These are phyloP conservation scores for Schizochytrium sp. DNA, from an alignment of 108 stramenopile species.

Conservation along the genomic window DNA sequence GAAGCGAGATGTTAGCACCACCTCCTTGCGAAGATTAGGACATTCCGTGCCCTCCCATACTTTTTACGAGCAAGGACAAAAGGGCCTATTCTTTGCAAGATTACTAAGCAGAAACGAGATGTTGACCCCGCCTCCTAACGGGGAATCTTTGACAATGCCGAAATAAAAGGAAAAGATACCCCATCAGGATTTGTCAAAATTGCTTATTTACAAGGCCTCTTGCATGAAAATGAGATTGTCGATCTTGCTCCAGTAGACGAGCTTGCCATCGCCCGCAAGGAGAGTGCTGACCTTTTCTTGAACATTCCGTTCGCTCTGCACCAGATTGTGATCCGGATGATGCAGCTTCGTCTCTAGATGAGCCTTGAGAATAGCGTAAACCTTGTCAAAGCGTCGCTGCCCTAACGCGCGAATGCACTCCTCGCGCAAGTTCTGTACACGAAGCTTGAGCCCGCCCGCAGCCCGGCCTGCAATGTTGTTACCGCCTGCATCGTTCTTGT, in stretches of 20 bases:
- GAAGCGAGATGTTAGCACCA: too few species aligned
- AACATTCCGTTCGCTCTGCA: not conserved
- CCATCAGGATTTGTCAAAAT: too few species aligned
- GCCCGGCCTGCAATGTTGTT: not conserved
- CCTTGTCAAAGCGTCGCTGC: not conserved
- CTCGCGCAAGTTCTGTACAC: not conserved
- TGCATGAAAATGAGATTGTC: constrained; percentile 35
- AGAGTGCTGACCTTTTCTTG: not conserved
- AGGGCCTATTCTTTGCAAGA: too few species aligned
- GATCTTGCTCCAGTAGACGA: constrained; percentile 17
- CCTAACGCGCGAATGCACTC: not conserved
- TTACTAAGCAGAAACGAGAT: too few species aligned
- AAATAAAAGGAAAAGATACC: too few species aligned
- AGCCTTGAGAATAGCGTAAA: not conserved
- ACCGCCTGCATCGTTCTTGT: not conserved
- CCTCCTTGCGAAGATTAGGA: too few species aligned
- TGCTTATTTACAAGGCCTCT: not conserved
- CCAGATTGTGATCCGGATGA: not conserved
- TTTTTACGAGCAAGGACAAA: too few species aligned
- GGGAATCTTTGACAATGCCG: too few species aligned
- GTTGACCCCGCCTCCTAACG: too few species aligned
- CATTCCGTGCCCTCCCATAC: too few species aligned
- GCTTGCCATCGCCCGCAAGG: constrained; percentile 20
- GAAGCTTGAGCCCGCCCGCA: not conserved
- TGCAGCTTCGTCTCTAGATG: not conserved